Evolutionary conservation across 2,329 filamentous ascomycete genomes (phyloP), one percentile per base, ranked within the genome.

Genomic region (Nigrospora oryzae): DNA sequence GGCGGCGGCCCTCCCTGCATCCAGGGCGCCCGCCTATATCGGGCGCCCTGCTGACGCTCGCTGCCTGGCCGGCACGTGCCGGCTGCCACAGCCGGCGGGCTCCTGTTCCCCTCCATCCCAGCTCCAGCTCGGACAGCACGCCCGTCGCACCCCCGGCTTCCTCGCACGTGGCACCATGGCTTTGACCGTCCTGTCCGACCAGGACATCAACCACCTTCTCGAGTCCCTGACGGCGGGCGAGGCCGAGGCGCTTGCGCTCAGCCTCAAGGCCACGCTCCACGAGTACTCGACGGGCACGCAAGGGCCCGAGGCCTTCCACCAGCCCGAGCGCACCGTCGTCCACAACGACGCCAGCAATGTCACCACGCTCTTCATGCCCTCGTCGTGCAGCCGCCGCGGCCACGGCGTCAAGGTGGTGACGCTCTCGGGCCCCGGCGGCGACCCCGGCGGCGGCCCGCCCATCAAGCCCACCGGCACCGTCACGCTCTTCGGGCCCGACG

Each of bases 381-480:
- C 32, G 2, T 35, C 32, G 2, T 79, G 74, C 19, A 80, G 80
- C 47, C 75, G 77, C 0, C 61, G 66, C 8, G 79, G 77, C 28
- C 81, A 86, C 50, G 83, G 79, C 4, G 75, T 88, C 55, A 90
- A 90, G 68, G 81, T 87, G 19, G 77, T 87, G 6, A 86, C 83
- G 2, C 67, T 83, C 43, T 69, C 73, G 31, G 71, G 74, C 3
- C 63, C 67, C 15, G 53, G 58, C 30, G 53, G 55, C 12, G 46
- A 55, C 7, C 51, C 62, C 45, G 54, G 45, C 45, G 58, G 44
- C 51, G 57, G 49, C 51, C 66, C 56, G 13, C 44, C 52, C 37
- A 70, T 71, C 50, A 66, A 62, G 35, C 75, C 84, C 13, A 80
- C 76, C 3, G 84, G 85, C 15, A 79, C 83, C 8, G 71, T 91